Percentiles rank a stretch among this genome's conserved stretches.
phyloP scores from a whole-genome alignment of 2,329 filamentous ascomycete genomes.

The Cladosporium sp. region DNA sequence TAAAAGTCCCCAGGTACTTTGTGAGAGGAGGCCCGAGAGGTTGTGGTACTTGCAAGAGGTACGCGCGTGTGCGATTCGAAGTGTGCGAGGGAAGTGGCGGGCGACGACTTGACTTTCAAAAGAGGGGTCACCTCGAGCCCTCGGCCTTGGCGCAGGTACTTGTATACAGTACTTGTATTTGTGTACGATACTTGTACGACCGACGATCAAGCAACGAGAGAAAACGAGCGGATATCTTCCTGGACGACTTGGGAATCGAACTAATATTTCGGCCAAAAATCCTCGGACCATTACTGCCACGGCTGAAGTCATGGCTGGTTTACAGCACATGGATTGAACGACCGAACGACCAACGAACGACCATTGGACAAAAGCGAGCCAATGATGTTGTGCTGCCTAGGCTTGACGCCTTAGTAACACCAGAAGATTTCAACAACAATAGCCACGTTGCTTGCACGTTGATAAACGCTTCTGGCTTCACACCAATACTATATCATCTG shows the following conservation, averaged over 20 bases:
- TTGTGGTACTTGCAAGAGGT: conserved; percentile 4
- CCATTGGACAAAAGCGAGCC: neutral
- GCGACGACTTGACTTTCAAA: conserved; percentile 1
- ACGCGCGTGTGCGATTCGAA: neutral
- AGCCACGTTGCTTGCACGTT: neutral
- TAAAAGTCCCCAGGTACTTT: conserved; percentile 15
- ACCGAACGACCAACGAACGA: neutral
- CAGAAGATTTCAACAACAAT: neutral
- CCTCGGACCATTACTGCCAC: neutral
- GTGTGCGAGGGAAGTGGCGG: neutral
- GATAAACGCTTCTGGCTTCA: conserved; percentile 21
- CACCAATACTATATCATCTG: conserved; percentile 33
- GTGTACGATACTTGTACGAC: neutral
- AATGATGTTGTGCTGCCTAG: neutral
- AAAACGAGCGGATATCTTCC: neutral
- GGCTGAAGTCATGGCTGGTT: neutral
- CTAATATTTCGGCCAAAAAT: neutral
- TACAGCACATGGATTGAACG: neutral
- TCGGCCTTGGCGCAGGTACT: conserved; percentile 5
- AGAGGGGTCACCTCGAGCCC: neutral
- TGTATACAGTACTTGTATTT: neutral
- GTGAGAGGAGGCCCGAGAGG: neutral
- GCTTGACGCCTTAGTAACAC: neutral
- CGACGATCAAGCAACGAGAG: neutral
- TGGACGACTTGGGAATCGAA: neutral